Conservation (phyloP, 2,329 filamentous ascomycete species). For the Xylariaceae sp. region DNA sequence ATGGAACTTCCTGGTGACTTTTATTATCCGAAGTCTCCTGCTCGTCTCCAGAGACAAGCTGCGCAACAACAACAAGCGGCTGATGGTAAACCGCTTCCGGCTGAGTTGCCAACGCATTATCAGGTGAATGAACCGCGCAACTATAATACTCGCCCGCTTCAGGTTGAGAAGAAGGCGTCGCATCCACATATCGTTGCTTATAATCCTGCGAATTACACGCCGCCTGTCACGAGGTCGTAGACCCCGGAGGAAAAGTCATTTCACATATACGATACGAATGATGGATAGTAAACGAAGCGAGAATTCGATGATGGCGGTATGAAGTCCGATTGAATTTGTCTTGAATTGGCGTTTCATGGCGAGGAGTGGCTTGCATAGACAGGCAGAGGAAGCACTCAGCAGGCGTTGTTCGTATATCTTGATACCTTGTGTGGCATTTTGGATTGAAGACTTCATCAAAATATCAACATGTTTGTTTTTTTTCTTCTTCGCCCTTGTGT, state of each 20-base stretch:
- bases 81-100: conserved; percentile 39
- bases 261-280: too few species aligned
- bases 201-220: conserved; percentile 38
- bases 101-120: conserved; percentile 43
- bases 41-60: conserved; percentile 27
- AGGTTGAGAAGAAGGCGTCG: not conserved
- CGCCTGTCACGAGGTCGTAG: conserved; percentile 18
- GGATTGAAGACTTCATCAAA: not conserved
- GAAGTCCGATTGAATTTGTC: too few species aligned
- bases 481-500: not conserved
- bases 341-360: too few species aligned
- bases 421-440: not conserved
- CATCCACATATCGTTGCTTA: conserved; percentile 31
- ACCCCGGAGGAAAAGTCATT: not conserved
- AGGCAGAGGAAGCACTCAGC: too few species aligned
- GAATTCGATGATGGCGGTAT: too few species aligned
- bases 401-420: not conserved
- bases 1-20: conserved; percentile 46
- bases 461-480: too few species aligned
- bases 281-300: too few species aligned
- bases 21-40: conserved; percentile 32
- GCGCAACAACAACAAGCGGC: conserved; percentile 35
- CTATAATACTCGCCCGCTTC: not conserved
- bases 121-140: conserved; percentile 45
- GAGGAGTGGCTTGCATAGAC: not conserved